Percentiles rank a stretch among this genome's conserved stretches.
Conservation (phyloP, 1,284 basidiomycete species). For the Fomes fomentarius region DNA sequence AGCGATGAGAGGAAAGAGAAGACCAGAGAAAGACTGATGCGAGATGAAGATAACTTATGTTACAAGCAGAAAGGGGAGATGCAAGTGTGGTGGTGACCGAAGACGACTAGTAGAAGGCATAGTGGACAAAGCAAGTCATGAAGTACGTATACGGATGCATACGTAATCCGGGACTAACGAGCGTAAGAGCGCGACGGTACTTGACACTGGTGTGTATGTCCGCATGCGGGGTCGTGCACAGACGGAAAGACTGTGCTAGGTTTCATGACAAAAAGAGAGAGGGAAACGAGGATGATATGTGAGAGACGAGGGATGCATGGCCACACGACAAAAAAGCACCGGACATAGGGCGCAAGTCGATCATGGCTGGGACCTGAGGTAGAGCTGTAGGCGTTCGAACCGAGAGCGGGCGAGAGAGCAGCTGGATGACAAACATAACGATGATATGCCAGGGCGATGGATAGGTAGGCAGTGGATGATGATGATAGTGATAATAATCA, state of each 20-base stretch:
- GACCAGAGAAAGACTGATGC: neutral
- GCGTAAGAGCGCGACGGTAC: conserved; percentile 25
- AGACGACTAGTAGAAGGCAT: conserved; percentile 24
- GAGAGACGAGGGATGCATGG: conserved; percentile 11
- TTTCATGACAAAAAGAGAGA: conserved; percentile 20
- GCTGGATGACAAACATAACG: conserved; percentile 33
- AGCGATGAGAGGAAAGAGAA: conserved; percentile 23
- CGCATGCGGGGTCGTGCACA: conserved; percentile 8
- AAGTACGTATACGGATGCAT: conserved; percentile 18
- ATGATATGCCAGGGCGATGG: conserved; percentile 29
- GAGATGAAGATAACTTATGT: conserved; percentile 17
- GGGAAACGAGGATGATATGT: conserved; percentile 11
- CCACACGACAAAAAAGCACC: conserved; percentile 21
- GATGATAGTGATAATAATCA: conserved; percentile 31
- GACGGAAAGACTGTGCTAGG: conserved; percentile 5
- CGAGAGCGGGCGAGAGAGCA: conserved; percentile 29
- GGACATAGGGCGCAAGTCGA: conserved; percentile 18
- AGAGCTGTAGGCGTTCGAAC: conserved; percentile 18
- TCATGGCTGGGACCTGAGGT: conserved; percentile 20
- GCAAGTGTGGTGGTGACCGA: conserved; percentile 15
- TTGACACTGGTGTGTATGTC: conserved; percentile 4
- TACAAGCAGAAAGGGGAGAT: conserved; percentile 11
- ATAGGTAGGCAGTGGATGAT: conserved; percentile 29
- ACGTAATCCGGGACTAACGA: conserved; percentile 26
- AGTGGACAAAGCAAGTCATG: conserved; percentile 27